phyloP scores from a whole-genome alignment of 768 basidiomycete species.

The Russula griseocarnosa region DNA sequence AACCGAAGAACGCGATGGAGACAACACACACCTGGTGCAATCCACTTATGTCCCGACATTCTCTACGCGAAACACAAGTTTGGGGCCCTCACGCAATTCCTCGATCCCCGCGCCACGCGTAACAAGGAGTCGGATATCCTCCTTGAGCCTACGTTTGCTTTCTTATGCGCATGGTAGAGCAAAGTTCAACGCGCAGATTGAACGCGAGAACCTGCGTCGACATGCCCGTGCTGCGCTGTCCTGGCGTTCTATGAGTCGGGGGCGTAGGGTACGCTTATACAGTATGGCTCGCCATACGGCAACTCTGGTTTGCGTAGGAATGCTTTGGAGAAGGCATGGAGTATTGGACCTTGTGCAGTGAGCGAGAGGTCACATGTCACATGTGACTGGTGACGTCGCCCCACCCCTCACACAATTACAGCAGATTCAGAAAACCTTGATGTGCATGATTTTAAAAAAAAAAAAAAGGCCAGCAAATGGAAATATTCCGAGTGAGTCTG shows the following conservation, averaged over 20 bases:
- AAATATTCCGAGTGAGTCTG: too few relatives aligned
- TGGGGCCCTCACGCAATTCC: background rate
- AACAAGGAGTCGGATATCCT: constrained; percentile 8
- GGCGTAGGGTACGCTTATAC: too few relatives aligned
- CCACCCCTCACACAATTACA: too few relatives aligned
- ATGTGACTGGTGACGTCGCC: too few relatives aligned
- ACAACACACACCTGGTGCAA: constrained; percentile 15
- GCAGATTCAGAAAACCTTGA: too few relatives aligned
- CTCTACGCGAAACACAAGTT: constrained; percentile 5
- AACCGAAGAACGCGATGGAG: too few relatives aligned
- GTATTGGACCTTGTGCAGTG: too few relatives aligned
- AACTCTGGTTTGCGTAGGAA: too few relatives aligned
- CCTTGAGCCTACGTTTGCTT: constrained; percentile 5
- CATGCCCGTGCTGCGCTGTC: constrained; percentile 7
- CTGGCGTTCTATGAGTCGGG: background rate
- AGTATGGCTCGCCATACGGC: background rate
- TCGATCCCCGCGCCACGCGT: constrained; percentile 17
- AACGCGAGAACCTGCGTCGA: constrained; percentile 5
- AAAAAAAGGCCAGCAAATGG: too few relatives aligned
- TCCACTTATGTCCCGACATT: constrained; percentile 20
- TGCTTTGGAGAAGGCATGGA: too few relatives aligned
- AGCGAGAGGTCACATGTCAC: too few relatives aligned
- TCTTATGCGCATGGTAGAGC: background rate
- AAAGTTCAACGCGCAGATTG: background rate
- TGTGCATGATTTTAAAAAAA: too few relatives aligned